Evolutionary conservation across 148 eudicot genomes (phyloP).

Genomic region (Chenopodium berlandieri): DNA sequence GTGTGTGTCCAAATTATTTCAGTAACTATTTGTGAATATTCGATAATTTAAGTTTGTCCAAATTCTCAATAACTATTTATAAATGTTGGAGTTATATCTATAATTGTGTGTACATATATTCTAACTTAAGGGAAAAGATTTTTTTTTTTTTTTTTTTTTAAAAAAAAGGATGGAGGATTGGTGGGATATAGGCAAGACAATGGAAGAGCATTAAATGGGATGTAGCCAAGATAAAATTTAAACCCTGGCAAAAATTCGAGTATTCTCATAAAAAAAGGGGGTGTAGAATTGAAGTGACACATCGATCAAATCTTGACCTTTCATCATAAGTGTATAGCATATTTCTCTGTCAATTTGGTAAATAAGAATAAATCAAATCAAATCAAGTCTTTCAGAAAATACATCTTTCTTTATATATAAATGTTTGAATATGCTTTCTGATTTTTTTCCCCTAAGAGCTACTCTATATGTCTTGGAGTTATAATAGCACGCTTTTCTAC

Average conservation of each 20-base stretch:
- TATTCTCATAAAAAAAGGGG: neutral
- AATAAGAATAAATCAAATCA: constrained; percentile 35
- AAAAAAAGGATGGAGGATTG: neutral
- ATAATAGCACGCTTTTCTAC: neutral
- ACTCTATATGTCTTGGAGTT: neutral
- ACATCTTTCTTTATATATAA: too few relatives aligned
- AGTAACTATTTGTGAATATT: too few relatives aligned
- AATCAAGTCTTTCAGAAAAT: constrained; percentile 26
- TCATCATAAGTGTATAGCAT: neutral
- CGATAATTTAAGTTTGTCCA: too few relatives aligned
- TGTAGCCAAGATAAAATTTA: constrained; percentile 29
- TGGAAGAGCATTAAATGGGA: constrained; percentile 35
- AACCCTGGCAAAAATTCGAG: constrained; percentile 14
- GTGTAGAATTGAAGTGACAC: constrained; percentile 25
- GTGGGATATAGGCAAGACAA: constrained; percentile 32
- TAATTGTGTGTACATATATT: too few relatives aligned
- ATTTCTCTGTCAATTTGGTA: neutral
- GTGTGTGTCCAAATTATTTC: too few relatives aligned
- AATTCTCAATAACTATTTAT: too few relatives aligned
- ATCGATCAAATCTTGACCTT: constrained; percentile 34
- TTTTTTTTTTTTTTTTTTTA: too few relatives aligned
- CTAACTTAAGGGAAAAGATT: too few relatives aligned
- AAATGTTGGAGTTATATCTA: too few relatives aligned
- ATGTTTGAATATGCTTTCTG: neutral
- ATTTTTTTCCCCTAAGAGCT: neutral